phyloP scores from a whole-genome alignment of 495 filamentous ascomycete species.

The Aspergillus wentii region DNA sequence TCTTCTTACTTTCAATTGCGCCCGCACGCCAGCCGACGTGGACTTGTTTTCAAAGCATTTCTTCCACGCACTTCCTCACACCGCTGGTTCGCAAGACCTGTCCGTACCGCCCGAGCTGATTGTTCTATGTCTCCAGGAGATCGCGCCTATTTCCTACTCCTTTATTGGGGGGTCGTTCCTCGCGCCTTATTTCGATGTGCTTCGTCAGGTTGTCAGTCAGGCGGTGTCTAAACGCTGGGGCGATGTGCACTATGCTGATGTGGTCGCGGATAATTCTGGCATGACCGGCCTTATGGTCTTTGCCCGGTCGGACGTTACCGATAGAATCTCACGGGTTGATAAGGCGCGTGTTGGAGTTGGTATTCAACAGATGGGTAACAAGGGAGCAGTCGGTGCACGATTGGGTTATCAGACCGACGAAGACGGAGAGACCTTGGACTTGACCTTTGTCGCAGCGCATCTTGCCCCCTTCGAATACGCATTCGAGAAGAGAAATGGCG shows the following conservation, averaged over 20 bases:
- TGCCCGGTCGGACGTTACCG: constrained; percentile 48
- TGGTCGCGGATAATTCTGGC: constrained; percentile 66
- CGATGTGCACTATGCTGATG: constrained; percentile 38
- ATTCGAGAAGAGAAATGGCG: constrained; percentile 64
- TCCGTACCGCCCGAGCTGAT: constrained; percentile 59
- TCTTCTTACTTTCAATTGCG: constrained; percentile 89
- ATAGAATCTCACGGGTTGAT: constrained; percentile 54
- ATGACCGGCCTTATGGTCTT: constrained; percentile 90
- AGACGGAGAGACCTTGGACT: constrained; percentile 42
- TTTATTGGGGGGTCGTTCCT: constrained; percentile 84
- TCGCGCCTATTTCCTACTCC: constrained; percentile 75
- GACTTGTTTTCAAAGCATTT: constrained; percentile 65
- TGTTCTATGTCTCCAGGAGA: constrained; percentile 80
- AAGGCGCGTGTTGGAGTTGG: constrained; percentile 78
- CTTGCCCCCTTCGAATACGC: constrained; percentile 79
- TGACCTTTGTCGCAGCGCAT: constrained; percentile 88
- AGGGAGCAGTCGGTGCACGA: constrained; percentile 80
- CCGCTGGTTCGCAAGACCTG: constrained; percentile 19
- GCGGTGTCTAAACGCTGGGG: constrained; percentile 48
- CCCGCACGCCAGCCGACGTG: constrained; percentile 56
- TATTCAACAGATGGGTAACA: constrained; percentile 84
- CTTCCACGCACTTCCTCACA: constrained; percentile 59
- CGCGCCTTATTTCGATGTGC: constrained; percentile 65
- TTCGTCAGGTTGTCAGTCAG: constrained; percentile 62
- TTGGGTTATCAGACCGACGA: constrained; percentile 47